A percentile compares a stretch with the other conserved stretches of the same genome.
Evolutionary conservation across 169 alveolate genomes (phyloP).

Genomic region (Plasmodium vinckei): DNA sequence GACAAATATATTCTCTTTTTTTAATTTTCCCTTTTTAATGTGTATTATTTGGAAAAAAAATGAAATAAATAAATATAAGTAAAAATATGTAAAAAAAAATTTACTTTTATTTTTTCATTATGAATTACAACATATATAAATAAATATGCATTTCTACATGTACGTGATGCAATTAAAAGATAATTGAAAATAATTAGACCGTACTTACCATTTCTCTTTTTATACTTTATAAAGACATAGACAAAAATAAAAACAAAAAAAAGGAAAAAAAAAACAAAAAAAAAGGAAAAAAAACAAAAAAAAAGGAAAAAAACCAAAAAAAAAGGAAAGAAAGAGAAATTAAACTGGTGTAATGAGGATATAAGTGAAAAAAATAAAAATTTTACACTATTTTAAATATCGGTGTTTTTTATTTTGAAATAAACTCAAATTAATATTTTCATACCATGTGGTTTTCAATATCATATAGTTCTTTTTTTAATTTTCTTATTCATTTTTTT

Average conservation of each 20-base stretch:
- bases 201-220: not conserved
- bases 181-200: too few species aligned
- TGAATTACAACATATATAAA: too few species aligned
- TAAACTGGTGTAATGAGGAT: not conserved
- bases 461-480: conserved; percentile 9
- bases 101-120: too few species aligned
- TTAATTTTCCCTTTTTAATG: too few species aligned
- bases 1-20: too few species aligned
- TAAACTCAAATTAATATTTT: conserved; percentile 4
- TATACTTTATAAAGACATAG: not conserved
- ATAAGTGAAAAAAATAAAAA: not conserved
- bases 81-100: too few species aligned
- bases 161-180: not conserved
- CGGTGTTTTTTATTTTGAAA: not conserved
- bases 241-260: not conserved
- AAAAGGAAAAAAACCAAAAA: too few species aligned
- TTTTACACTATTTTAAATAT: not conserved
- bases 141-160: too few species aligned
- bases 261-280: not conserved
- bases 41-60: too few species aligned
- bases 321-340: not conserved
- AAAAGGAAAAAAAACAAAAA: not conserved
- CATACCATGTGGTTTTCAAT: conserved; percentile 26
- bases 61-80: too few species aligned
- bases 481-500: conserved; percentile 11